A percentile compares a stretch with the other conserved stretches of the same genome.
Evolutionary conservation across 1,284 basidiomycete genomes (phyloP).

Genomic region (Malassezia japonica): DNA sequence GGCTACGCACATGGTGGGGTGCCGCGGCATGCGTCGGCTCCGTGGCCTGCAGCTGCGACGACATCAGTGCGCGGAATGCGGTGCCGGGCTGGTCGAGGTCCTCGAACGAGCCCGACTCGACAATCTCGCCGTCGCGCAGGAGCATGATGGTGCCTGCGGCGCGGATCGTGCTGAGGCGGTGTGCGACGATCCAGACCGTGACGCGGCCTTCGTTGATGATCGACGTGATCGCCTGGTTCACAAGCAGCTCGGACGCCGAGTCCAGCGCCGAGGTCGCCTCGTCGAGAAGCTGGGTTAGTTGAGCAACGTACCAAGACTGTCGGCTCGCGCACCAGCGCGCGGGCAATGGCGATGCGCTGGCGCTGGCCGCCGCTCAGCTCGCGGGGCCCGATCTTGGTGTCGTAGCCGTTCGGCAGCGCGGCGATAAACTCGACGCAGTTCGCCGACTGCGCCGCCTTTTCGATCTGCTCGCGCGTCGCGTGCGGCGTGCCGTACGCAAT

Average conservation of each 20-base stretch:
- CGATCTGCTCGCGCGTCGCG: constrained; percentile 70
- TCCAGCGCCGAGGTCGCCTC: constrained; percentile 50
- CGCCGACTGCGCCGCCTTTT: constrained; percentile 74
- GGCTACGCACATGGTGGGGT: neutral
- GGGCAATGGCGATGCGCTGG: constrained; percentile 53
- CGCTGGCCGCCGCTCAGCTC: constrained; percentile 51
- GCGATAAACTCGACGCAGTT: constrained; percentile 87
- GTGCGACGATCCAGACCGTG: constrained; percentile 53
- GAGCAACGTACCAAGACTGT: constrained; percentile 47
- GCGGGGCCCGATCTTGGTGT: constrained; percentile 55
- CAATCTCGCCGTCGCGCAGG: constrained; percentile 51
- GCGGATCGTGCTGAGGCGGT: constrained; percentile 52
- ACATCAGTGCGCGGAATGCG: constrained; percentile 38
- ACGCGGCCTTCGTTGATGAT: constrained; percentile 51
- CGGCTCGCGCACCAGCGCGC: constrained; percentile 52
- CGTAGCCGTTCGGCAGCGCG: constrained; percentile 74
- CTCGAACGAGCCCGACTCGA: constrained; percentile 51
- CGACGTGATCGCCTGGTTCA: constrained; percentile 51
- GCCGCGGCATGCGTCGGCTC: constrained; percentile 4
- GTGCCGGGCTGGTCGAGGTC: constrained; percentile 47
- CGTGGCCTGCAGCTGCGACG: constrained; percentile 32
- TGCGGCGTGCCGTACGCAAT: constrained; percentile 71
- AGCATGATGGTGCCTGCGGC: constrained; percentile 52
- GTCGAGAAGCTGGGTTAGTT: constrained; percentile 26
- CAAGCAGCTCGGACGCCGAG: constrained; percentile 49